phyloP scores from a whole-genome alignment of 2,329 filamentous ascomycete genomes.

The Colletotrichum cordylinicola region DNA sequence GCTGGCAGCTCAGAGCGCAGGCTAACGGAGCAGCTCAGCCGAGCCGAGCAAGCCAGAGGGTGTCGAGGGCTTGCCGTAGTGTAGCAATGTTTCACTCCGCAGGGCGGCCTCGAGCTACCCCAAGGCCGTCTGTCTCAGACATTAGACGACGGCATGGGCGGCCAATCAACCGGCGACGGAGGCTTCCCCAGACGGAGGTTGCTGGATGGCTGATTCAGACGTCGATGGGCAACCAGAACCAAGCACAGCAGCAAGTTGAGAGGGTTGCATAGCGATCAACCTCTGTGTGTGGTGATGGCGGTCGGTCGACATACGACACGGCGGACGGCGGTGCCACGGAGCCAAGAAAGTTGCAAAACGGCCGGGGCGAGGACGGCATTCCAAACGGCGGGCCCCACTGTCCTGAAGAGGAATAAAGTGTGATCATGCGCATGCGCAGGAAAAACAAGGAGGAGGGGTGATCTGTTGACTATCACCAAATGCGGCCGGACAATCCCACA shows the following conservation, averaged over 20 bases:
- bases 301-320: neutral
- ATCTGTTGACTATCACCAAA: neutral
- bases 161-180: neutral
- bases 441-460: slow-evolving; percentile 5
- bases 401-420: neutral
- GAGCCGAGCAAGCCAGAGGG: neutral
- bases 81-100: slow-evolving; percentile 8
- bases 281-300: neutral
- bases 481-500: neutral
- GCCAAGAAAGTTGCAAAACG: neutral
- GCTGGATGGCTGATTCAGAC: neutral
- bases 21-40: neutral
- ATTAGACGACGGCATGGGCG: slow-evolving; percentile 2
- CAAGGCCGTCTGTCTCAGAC: slow-evolving; percentile 7
- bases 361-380: neutral
- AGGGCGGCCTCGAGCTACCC: slow-evolving; percentile 1
- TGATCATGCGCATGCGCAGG: slow-evolving; percentile 17
- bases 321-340: neutral
- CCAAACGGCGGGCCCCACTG: slow-evolving; percentile 2
- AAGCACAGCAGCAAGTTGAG: neutral
- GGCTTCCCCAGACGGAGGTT: neutral
- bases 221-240: neutral
- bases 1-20: neutral
- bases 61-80: neutral
- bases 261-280: neutral